phyloP scores from a whole-genome alignment of 169 alveolate genomes.

The Plasmodium adleri region DNA sequence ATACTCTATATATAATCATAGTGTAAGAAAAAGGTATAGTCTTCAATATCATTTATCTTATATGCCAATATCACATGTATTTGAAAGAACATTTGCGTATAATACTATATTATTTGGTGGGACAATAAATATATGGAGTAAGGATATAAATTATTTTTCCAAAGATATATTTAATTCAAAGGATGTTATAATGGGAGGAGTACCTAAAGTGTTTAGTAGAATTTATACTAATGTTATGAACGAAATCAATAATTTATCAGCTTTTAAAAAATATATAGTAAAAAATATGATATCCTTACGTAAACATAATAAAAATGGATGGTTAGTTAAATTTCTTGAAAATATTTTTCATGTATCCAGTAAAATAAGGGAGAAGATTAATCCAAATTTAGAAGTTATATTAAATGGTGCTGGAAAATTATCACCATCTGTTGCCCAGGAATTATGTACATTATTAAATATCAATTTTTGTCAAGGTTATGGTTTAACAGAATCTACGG shows the following conservation, averaged over 20 bases:
- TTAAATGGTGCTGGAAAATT: conserved; percentile 58
- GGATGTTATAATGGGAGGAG: conserved; percentile 30
- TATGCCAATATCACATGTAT: conserved; percentile 96
- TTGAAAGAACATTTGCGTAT: conserved; percentile 90
- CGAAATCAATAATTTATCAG: conserved; percentile 25
- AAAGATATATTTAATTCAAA: not conserved
- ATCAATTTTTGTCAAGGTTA: conserved; percentile 39
- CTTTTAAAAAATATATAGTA: conserved; percentile 18
- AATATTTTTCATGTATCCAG: conserved; percentile 11
- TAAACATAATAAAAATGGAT: not conserved
- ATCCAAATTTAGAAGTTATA: conserved; percentile 11
- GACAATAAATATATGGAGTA: conserved; percentile 36
- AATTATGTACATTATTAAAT: conserved; percentile 14
- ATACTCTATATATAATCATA: not conserved
- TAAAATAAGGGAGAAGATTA: conserved; percentile 23
- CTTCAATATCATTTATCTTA: conserved; percentile 88
- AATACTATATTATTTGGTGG: conserved; percentile 9
- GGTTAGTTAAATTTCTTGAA: not conserved
- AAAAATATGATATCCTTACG: not conserved
- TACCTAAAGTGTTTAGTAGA: conserved; percentile 53
- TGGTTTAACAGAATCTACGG: conserved; percentile 65
- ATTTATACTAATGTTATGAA: conserved; percentile 7
- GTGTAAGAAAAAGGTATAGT: not conserved
- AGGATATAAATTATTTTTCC: conserved; percentile 10
- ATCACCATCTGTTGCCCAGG: conserved; percentile 29